A percentile compares a stretch with the other conserved stretches of the same genome.
phyloP scores from a whole-genome alignment of 208 protist genomes.

The Trypanosoma mega region DNA sequence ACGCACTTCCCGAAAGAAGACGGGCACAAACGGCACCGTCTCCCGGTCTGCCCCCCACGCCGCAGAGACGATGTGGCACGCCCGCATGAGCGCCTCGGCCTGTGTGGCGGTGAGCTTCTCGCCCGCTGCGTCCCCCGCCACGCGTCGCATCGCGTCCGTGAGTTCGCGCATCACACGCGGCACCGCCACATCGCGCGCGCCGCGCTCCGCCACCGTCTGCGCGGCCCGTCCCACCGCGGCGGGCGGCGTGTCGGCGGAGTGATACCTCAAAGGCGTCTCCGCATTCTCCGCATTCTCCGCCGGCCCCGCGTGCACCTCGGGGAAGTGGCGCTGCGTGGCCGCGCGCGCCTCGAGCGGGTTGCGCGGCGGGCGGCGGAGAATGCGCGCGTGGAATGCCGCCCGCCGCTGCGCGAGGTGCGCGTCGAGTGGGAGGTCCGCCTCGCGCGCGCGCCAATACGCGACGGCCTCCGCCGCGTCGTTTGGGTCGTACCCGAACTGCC shows the following conservation, averaged over 20 bases:
- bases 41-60: constrained; percentile 72
- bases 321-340: constrained; percentile 71
- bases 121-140: constrained; percentile 25
- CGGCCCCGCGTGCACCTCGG: constrained; percentile 71
- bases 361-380: constrained; percentile 46
- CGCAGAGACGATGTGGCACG: constrained; percentile 75
- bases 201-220: constrained; percentile 83
- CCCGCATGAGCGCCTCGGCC: constrained; percentile 62
- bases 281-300: constrained; percentile 26
- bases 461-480: constrained; percentile 58
- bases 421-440: constrained; percentile 34
- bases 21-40: constrained; percentile 47
- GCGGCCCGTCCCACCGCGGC: constrained; percentile 64
- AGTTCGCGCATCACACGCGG: constrained; percentile 64
- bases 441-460: constrained; percentile 69
- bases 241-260: constrained; percentile 39
- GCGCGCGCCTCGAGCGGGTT: constrained; percentile 64
- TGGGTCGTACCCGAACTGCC: constrained; percentile 91
- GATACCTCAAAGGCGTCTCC: constrained; percentile 17
- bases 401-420: constrained; percentile 73
- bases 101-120: constrained; percentile 48
- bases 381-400: constrained; percentile 77
- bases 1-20: constrained; percentile 71
- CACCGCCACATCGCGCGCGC: constrained; percentile 56
- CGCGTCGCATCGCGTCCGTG: constrained; percentile 42